Percentiles rank a stretch among this genome's conserved stretches.
Conservation (phyloP, 345 rosid species). For the Populus pruinosa region DNA sequence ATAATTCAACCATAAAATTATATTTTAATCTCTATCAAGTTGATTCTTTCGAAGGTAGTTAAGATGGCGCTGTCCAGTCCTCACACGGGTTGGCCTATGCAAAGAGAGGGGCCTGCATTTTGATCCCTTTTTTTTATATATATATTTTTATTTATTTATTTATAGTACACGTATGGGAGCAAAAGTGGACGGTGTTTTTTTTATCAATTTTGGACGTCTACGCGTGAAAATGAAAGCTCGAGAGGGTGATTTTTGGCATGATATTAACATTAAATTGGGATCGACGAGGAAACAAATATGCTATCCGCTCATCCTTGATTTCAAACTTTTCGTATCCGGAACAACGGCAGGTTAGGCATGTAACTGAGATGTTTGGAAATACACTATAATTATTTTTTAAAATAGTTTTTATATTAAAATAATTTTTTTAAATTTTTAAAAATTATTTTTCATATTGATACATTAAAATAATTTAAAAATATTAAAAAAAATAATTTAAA, state of each 20-base stretch:
- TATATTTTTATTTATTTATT: too few relatives aligned
- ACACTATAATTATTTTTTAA: too few relatives aligned
- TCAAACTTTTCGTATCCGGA: not conserved
- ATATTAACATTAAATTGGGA: not conserved
- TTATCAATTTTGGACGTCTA: not conserved
- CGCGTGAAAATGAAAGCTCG: not conserved
- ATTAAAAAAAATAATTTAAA: too few relatives aligned
- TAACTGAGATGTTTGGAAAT: too few relatives aligned
- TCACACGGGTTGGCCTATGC: not conserved
- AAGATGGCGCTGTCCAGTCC: constrained; percentile 3
- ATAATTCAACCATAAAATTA: too few relatives aligned
- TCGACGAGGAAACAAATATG: not conserved
- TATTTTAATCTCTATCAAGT: not conserved
- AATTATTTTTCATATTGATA: too few relatives aligned
- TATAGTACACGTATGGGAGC: not conserved
- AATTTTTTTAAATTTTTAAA: too few relatives aligned
- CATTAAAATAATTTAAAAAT: too few relatives aligned
- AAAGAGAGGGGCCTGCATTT: not conserved
- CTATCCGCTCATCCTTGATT: not conserved
- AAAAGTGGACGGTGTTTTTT: not conserved
- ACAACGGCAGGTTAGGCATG: too few relatives aligned
- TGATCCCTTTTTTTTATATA: not conserved
- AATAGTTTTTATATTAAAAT: too few relatives aligned
- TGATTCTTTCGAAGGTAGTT: constrained; percentile 13
- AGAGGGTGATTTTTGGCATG: not conserved